These are phyloP conservation scores for Malassezia psittaci DNA, from an alignment of 1,284 basidiomycete species.

Conservation along the genomic window DNA sequence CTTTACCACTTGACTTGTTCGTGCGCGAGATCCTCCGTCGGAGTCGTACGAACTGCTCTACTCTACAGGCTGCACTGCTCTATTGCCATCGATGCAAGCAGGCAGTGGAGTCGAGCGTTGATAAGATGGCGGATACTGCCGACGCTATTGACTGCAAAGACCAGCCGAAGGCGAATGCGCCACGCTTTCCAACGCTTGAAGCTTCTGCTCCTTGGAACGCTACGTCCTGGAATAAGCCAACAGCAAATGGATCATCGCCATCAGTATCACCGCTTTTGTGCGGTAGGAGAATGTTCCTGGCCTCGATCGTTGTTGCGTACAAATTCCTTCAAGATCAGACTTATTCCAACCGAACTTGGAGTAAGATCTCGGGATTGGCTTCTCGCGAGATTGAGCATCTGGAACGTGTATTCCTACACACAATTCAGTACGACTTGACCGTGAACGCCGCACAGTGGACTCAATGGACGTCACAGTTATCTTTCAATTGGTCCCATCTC, in stretches of 20 bases:
- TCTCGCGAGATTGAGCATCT: constrained; percentile 49
- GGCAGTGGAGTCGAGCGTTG: constrained; percentile 14
- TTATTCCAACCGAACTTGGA: constrained; percentile 80
- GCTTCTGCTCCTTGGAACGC: neutral
- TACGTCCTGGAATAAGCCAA: too few relatives aligned
- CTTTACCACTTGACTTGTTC: constrained; percentile 37
- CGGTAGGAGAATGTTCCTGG: constrained; percentile 74
- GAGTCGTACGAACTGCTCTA: constrained; percentile 40
- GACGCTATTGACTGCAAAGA: neutral
- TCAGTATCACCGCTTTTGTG: constrained; percentile 50
- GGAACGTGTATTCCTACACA: constrained; percentile 49
- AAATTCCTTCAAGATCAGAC: constrained; percentile 88
- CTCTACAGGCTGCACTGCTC: constrained; percentile 40
- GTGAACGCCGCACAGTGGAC: constrained; percentile 38
- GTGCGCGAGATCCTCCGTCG: constrained; percentile 43
- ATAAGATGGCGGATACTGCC: neutral
- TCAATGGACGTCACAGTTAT: constrained; percentile 33
- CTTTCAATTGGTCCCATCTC: neutral
- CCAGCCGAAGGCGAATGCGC: neutral
- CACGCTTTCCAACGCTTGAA: neutral
- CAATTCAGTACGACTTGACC: constrained; percentile 49
- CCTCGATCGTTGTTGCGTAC: constrained; percentile 72
- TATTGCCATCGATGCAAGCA: constrained; percentile 34
- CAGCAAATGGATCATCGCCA: neutral
- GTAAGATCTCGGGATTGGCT: constrained; percentile 55